A percentile compares a stretch with the other conserved stretches of the same genome.
Evolutionary conservation across 2,329 filamentous ascomycete species (phyloP).

Genomic region (Penicillium digitatum): DNA sequence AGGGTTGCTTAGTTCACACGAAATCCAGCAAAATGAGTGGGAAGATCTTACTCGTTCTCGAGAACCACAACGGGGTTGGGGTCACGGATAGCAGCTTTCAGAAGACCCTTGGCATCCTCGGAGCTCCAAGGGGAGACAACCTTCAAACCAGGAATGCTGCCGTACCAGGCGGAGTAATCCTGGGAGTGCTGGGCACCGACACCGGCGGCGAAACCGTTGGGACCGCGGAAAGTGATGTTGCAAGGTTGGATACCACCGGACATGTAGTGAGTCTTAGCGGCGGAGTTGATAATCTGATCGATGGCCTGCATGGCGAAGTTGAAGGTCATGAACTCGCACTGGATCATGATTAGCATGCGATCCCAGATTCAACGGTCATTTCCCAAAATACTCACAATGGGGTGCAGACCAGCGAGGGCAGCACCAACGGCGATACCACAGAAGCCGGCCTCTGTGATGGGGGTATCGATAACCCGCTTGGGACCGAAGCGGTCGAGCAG

Average conservation of each 20-base stretch:
- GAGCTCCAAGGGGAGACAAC: constrained; percentile 94
- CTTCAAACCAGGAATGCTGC: constrained; percentile 94
- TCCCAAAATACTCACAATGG: constrained; percentile 64
- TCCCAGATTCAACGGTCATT: not conserved
- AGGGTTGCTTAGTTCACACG: constrained; percentile 2
- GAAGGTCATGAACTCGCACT: constrained; percentile 99
- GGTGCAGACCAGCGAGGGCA: constrained; percentile 88
- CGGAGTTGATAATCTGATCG: constrained; percentile 99
- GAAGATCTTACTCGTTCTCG: constrained; percentile 67
- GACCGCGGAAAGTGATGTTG: constrained; percentile 99
- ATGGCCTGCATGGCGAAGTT: constrained; percentile 99
- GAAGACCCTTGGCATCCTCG: constrained; percentile 94
- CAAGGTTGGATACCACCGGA: constrained; percentile 98
- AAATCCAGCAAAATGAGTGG: not conserved
- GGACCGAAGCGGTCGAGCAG: constrained; percentile 95
- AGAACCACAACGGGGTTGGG: constrained; percentile 93
- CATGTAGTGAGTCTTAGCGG: constrained; percentile 99
- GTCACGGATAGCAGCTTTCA: constrained; percentile 97
- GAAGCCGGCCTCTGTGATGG: constrained; percentile 97
- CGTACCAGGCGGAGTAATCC: constrained; percentile 98
- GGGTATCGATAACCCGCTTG: constrained; percentile 94
- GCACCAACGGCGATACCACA: constrained; percentile 89
- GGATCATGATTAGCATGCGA: constrained; percentile 8
- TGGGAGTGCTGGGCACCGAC: constrained; percentile 98
- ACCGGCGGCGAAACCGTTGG: constrained; percentile 95